Evolutionary conservation across 345 rosid species (phyloP).

Genomic region (Gossypium herbaceum): DNA sequence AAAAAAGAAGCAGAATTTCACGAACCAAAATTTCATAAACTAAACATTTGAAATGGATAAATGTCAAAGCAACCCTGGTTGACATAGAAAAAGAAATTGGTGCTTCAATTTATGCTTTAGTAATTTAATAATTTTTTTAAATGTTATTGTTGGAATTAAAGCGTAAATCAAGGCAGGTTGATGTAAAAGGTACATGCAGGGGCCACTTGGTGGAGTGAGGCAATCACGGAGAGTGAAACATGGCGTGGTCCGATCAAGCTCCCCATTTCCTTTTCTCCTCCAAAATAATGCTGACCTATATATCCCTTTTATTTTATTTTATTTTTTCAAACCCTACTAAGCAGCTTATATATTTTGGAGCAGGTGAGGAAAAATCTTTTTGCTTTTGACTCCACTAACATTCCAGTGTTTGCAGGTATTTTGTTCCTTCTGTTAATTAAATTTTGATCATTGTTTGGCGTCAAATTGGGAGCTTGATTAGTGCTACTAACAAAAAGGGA

Average conservation of each 20-base stretch:
- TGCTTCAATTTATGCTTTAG: neutral
- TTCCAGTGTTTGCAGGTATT: neutral
- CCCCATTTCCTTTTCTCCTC: neutral
- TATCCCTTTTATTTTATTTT: too few relatives aligned
- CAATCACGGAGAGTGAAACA: neutral
- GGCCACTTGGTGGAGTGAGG: neutral
- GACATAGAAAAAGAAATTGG: neutral
- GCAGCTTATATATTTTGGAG: neutral
- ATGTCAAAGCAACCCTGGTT: neutral
- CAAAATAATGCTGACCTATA: neutral
- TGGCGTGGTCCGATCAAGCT: neutral
- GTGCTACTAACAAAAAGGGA: neutral
- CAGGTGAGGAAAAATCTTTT: neutral
- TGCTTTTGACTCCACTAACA: neutral
- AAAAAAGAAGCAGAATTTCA: neutral
- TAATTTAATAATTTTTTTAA: too few relatives aligned
- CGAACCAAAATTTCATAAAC: too few relatives aligned
- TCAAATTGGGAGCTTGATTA: neutral
- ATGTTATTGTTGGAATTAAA: neutral
- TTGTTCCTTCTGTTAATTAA: neutral
- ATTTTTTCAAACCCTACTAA: too few relatives aligned
- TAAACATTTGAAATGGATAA: neutral
- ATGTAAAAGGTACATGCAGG: neutral
- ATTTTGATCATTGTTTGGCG: neutral
- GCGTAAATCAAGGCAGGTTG: constrained; percentile 4